Evolutionary conservation across 2,329 filamentous ascomycete species (phyloP).

Genomic region (Epichloe brachyelytri): DNA sequence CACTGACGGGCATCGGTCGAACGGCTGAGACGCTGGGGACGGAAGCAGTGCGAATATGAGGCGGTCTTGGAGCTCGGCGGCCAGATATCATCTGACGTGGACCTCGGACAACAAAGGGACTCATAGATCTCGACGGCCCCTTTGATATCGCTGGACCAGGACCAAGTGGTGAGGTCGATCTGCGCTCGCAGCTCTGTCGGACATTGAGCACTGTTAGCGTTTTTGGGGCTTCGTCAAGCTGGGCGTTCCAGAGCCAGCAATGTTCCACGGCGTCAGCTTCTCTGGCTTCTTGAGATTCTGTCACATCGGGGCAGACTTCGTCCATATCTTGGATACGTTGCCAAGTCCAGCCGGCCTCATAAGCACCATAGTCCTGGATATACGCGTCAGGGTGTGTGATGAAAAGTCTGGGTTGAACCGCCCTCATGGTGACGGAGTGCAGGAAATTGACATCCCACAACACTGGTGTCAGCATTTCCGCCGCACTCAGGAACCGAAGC

Average conservation of each 20-base stretch:
- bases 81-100: constrained; percentile 28
- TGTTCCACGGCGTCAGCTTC: constrained; percentile 51
- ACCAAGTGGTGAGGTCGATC: constrained; percentile 27
- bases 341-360: constrained; percentile 55
- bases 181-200: constrained; percentile 27
- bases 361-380: constrained; percentile 46
- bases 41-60: constrained; percentile 38
- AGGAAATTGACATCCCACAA: constrained; percentile 62
- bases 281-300: constrained; percentile 33
- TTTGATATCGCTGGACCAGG: constrained; percentile 16
- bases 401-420: constrained; percentile 54
- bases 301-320: constrained; percentile 36
- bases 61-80: constrained; percentile 30
- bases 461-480: constrained; percentile 61
- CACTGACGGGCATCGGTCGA: constrained; percentile 22
- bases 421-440: constrained; percentile 60
- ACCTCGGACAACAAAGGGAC: constrained; percentile 21
- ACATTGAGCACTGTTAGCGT: constrained; percentile 29
- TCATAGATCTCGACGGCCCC: constrained; percentile 16
- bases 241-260: constrained; percentile 55
- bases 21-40: constrained; percentile 30
- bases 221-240: constrained; percentile 45
- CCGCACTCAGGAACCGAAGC: constrained; percentile 54
- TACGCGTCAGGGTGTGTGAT: constrained; percentile 67
- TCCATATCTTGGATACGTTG: constrained; percentile 51